Evolutionary conservation across 2,329 filamentous ascomycete species (phyloP).

Genomic region (Colletotrichum euphorbiae): DNA sequence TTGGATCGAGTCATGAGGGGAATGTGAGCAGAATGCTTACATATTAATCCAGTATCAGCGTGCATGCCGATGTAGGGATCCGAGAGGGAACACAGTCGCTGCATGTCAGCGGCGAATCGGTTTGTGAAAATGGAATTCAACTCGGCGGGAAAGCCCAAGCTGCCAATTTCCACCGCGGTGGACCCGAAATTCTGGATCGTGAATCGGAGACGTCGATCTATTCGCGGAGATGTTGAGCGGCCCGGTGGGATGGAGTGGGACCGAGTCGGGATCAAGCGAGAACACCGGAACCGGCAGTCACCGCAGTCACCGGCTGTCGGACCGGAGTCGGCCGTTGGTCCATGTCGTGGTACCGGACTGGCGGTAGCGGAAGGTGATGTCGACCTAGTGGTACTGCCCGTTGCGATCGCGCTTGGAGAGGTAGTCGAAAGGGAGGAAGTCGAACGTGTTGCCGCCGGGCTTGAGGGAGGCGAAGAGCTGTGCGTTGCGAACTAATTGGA

Average conservation of each 20-base stretch:
- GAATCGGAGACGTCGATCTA: slow-evolving; percentile 63
- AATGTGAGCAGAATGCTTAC: slow-evolving; percentile 46
- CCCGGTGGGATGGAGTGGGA: slow-evolving; percentile 52
- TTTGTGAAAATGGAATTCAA: slow-evolving; percentile 73
- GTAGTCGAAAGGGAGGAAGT: slow-evolving; percentile 66
- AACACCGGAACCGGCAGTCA: slow-evolving; percentile 43
- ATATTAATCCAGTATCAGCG: slow-evolving; percentile 71
- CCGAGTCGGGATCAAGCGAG: slow-evolving; percentile 55
- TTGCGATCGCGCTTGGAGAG: slow-evolving; percentile 59
- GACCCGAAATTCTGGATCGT: slow-evolving; percentile 59
- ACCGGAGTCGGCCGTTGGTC: slow-evolving; percentile 58
- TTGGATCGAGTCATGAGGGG: background rate
- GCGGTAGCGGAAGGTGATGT: slow-evolving; percentile 68
- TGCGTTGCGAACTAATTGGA: slow-evolving; percentile 55
- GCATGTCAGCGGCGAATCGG: slow-evolving; percentile 60
- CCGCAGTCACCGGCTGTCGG: slow-evolving; percentile 51
- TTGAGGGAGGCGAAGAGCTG: slow-evolving; percentile 62
- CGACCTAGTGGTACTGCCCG: slow-evolving; percentile 69
- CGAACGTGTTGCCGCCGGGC: slow-evolving; percentile 56
- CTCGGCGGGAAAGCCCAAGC: slow-evolving; percentile 68
- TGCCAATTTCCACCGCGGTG: slow-evolving; percentile 62
- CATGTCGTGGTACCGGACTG: slow-evolving; percentile 52
- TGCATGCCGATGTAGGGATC: slow-evolving; percentile 71
- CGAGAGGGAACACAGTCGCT: slow-evolving; percentile 62
- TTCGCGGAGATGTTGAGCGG: slow-evolving; percentile 60